phyloP scores from a whole-genome alignment of 2,329 filamentous ascomycete genomes.

The Coniochaeta prunicola region DNA sequence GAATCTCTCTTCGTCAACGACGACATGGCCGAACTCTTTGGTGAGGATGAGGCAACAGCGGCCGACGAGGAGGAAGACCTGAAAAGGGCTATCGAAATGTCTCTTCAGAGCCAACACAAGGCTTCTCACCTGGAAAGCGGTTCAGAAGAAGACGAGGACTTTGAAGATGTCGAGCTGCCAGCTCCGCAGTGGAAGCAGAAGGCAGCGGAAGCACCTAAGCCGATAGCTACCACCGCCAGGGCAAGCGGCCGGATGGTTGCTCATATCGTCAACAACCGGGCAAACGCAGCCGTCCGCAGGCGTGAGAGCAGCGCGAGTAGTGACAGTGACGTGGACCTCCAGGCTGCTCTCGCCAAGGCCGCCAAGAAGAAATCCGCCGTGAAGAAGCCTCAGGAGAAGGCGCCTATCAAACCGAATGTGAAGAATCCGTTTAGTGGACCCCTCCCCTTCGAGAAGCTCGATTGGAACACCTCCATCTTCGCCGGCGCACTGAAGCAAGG shows the following conservation, averaged over 20 bases:
- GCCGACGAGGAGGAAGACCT: constrained; percentile 54
- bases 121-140: background rate
- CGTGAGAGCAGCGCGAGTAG: constrained; percentile 48
- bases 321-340: constrained; percentile 74
- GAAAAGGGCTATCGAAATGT: constrained; percentile 75
- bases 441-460: constrained; percentile 83
- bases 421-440: constrained; percentile 68
- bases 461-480: constrained; percentile 59
- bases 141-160: constrained; percentile 28
- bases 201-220: constrained; percentile 41
- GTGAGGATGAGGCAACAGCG: constrained; percentile 19
- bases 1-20: constrained; percentile 50
- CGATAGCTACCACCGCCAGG: constrained; percentile 33
- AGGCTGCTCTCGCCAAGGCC: constrained; percentile 62
- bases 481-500: constrained; percentile 27
- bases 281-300: constrained; percentile 51
- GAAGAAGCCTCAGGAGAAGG: constrained; percentile 21
- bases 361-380: constrained; percentile 52
- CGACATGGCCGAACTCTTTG: constrained; percentile 24
- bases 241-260: constrained; percentile 57
- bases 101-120: constrained; percentile 57
- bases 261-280: constrained; percentile 66
- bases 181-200: constrained; percentile 50
- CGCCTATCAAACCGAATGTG: constrained; percentile 38
- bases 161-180: constrained; percentile 38